Conservation (phyloP, 345 rosid species). For the Pistacia atlantica region DNA sequence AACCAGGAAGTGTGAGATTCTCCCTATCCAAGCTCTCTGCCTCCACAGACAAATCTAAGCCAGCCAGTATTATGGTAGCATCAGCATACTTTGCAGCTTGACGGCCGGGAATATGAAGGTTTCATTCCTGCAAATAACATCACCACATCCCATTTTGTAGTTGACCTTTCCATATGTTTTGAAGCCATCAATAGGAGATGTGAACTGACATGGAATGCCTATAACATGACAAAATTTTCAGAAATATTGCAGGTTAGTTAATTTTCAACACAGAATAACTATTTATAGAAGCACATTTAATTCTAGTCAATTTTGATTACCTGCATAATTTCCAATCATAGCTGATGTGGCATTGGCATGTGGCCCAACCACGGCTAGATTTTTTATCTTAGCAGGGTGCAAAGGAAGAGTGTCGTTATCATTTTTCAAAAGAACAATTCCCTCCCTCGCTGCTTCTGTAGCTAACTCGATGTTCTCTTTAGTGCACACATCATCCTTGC, state of each 20-base stretch:
- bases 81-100: conserved; percentile 43
- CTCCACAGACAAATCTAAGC: conserved; percentile 50
- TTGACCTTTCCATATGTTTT: conserved; percentile 28
- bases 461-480: conserved; percentile 46
- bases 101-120: conserved; percentile 35
- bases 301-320: conserved; percentile 9
- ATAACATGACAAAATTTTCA: not conserved
- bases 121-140: conserved; percentile 44
- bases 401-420: conserved; percentile 36
- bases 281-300: too few relatives aligned
- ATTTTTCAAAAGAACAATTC: conserved; percentile 62
- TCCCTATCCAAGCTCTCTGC: conserved; percentile 56
- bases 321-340: conserved; percentile 70
- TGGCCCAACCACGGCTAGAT: conserved; percentile 55
- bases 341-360: conserved; percentile 51
- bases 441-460: conserved; percentile 52
- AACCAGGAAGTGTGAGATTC: conserved; percentile 58
- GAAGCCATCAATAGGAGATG: conserved; percentile 51
- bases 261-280: too few relatives aligned
- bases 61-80: conserved; percentile 50
- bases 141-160: conserved; percentile 46
- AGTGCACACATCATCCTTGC: conserved; percentile 41
- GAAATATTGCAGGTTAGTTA: too few relatives aligned
- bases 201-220: conserved; percentile 54
- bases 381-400: conserved; percentile 9